Evolutionary conservation across 768 basidiomycete genomes (phyloP).

Genomic region (Mrakia gelida): DNA sequence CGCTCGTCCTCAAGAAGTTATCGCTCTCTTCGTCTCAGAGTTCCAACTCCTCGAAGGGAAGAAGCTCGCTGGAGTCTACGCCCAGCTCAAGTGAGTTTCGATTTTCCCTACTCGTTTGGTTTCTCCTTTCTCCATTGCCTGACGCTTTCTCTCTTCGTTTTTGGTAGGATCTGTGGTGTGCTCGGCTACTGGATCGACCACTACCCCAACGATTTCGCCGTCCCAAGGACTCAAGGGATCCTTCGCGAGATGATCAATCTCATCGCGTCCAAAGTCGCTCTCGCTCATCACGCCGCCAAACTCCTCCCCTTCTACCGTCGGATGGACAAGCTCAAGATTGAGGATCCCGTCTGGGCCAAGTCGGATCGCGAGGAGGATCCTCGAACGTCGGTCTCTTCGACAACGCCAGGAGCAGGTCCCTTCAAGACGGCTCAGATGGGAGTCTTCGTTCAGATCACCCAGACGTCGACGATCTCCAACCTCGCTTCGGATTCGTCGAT

Average conservation of each 20-base stretch:
- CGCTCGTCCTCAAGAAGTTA: slow-evolving; percentile 67
- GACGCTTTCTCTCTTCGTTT: background rate
- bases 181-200: slow-evolving; percentile 71
- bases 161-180: slow-evolving; percentile 66
- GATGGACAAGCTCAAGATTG: slow-evolving; percentile 18
- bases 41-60: slow-evolving; percentile 68
- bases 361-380: slow-evolving; percentile 15
- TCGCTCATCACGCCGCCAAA: slow-evolving; percentile 78
- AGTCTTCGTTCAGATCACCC: background rate
- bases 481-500: background rate
- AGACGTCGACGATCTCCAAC: slow-evolving; percentile 21
- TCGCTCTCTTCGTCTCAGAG: slow-evolving; percentile 81
- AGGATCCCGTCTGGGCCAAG: slow-evolving; percentile 17
- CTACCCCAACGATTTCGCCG: slow-evolving; percentile 75
- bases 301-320: slow-evolving; percentile 60
- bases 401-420: background rate
- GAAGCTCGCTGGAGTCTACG: slow-evolving; percentile 80
- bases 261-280: slow-evolving; percentile 70
- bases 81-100: slow-evolving; percentile 68
- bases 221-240: slow-evolving; percentile 66
- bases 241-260: slow-evolving; percentile 72
- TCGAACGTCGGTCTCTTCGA: background rate
- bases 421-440: background rate
- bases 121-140: background rate
- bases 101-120: slow-evolving; percentile 22